phyloP scores from a whole-genome alignment of 306 rosid species.

The Trifolium dubium region DNA sequence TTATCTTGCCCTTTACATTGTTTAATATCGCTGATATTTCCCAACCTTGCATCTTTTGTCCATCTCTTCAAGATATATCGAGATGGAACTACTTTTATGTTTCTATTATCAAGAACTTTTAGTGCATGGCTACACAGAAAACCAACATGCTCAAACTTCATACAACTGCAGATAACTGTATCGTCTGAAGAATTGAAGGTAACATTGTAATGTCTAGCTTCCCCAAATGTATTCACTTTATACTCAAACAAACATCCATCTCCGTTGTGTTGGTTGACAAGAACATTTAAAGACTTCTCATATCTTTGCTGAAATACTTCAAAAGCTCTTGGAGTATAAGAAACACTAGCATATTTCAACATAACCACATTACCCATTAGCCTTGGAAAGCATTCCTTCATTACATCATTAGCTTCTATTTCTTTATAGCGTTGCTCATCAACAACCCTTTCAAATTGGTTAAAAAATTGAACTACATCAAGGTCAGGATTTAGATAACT shows the following conservation, averaged over 20 bases:
- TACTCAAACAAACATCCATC: slow-evolving; percentile 57
- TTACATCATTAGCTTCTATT: slow-evolving; percentile 64
- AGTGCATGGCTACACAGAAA: slow-evolving; percentile 71
- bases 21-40: slow-evolving; percentile 40
- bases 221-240: slow-evolving; percentile 58
- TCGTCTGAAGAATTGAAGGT: slow-evolving; percentile 54
- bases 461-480: slow-evolving; percentile 58
- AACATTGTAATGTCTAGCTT: slow-evolving; percentile 51
- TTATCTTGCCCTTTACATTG: slow-evolving; percentile 45
- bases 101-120: slow-evolving; percentile 67
- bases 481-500: slow-evolving; percentile 48
- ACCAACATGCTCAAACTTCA: slow-evolving; percentile 66
- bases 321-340: slow-evolving; percentile 68
- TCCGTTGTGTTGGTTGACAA: slow-evolving; percentile 51
- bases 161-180: slow-evolving; percentile 64
- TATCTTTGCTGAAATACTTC: slow-evolving; percentile 68
- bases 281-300: slow-evolving; percentile 62
- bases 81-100: slow-evolving; percentile 66
- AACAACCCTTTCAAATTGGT: slow-evolving; percentile 59
- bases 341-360: slow-evolving; percentile 57
- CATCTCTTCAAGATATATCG: slow-evolving; percentile 65
- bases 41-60: slow-evolving; percentile 61
- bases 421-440: slow-evolving; percentile 64
- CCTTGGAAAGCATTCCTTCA: slow-evolving; percentile 55
- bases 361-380: slow-evolving; percentile 63